A percentile compares a stretch with the other conserved stretches of the same genome.
Evolutionary conservation across 768 basidiomycete species (phyloP).

Genomic region (Sistotremastrum niveocremeum): DNA sequence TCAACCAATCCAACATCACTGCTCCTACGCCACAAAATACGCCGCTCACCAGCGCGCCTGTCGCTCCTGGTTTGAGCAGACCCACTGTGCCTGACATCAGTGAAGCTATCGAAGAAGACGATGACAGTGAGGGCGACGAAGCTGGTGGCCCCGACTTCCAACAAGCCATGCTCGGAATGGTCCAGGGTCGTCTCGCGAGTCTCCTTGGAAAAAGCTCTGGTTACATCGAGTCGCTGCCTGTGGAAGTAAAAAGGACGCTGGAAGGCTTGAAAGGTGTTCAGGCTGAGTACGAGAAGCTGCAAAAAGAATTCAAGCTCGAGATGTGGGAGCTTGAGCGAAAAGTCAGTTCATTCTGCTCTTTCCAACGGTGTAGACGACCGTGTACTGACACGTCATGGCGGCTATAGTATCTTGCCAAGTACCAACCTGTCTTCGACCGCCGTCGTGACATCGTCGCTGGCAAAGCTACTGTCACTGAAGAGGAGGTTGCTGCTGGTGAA

Average conservation of each 20-base stretch:
- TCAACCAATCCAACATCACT: conserved; percentile 42
- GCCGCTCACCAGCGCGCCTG: conserved; percentile 69
- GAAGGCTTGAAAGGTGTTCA: conserved; percentile 93
- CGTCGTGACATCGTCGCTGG: conserved; percentile 77
- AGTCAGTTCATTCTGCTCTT: too few species aligned
- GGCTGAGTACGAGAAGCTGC: conserved; percentile 65
- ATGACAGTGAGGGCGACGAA: conserved; percentile 32
- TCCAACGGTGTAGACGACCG: too few species aligned
- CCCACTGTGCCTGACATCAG: conserved; percentile 82
- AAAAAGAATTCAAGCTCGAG: conserved; percentile 18
- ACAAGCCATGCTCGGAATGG: conserved; percentile 68
- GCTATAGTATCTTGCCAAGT: conserved; percentile 25
- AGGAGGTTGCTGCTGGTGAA: conserved; percentile 43
- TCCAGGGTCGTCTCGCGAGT: conserved; percentile 74
- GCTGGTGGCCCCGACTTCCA: conserved; percentile 26
- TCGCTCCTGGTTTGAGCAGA: conserved; percentile 65
- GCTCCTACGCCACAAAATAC: conserved; percentile 96
- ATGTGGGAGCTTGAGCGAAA: too few species aligned
- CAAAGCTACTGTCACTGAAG: conserved; percentile 43
- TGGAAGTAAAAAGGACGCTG: conserved; percentile 68
- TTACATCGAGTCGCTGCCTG: conserved; percentile 82
- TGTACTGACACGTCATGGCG: background rate
- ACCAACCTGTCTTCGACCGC: conserved; percentile 72
- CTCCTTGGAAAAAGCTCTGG: conserved; percentile 88
- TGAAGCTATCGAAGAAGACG: conserved; percentile 66